Evolutionary conservation across 1,284 basidiomycete genomes (phyloP).

Genomic region (Cutaneotrichosporon sp.): DNA sequence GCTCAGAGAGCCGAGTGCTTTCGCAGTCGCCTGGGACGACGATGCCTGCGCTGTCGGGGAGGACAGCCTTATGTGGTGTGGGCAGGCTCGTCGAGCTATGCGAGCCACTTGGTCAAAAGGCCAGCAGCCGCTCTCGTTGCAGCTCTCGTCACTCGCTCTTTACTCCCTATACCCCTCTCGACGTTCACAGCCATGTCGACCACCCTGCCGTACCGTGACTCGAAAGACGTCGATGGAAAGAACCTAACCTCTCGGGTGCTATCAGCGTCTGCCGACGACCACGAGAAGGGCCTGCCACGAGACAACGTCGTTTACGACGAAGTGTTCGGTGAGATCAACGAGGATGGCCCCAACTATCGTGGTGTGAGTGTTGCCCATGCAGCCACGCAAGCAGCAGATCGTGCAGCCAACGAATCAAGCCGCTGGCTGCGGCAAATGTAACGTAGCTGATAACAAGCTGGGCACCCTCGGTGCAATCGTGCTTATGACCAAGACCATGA

Average conservation of each 20-base stretch:
- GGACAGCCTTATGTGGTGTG: too few relatives aligned
- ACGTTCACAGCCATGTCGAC: background rate
- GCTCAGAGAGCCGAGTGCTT: too few relatives aligned
- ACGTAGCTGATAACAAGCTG: constrained; percentile 2
- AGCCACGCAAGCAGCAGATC: background rate
- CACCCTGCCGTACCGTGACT: background rate
- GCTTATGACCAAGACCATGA: constrained; percentile 22
- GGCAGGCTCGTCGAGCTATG: too few relatives aligned
- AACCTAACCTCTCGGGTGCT: background rate
- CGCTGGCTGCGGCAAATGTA: too few relatives aligned
- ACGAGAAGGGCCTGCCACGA: background rate
- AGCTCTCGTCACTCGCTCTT: too few relatives aligned
- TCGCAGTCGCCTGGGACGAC: too few relatives aligned
- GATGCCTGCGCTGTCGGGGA: too few relatives aligned
- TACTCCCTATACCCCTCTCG: background rate
- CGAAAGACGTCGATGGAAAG: background rate
- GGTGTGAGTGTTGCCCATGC: constrained; percentile 21
- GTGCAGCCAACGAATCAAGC: too few relatives aligned
- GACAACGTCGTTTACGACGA: background rate
- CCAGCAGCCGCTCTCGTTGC: too few relatives aligned
- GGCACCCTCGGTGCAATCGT: background rate
- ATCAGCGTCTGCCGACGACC: background rate
- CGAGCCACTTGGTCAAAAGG: background rate
- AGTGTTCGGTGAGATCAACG: constrained; percentile 28
- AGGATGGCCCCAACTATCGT: constrained; percentile 27